Base-by-base conservation (phyloP, 2,329 filamentous ascomycete species). In the Dothideomycetes sp. region DNA sequence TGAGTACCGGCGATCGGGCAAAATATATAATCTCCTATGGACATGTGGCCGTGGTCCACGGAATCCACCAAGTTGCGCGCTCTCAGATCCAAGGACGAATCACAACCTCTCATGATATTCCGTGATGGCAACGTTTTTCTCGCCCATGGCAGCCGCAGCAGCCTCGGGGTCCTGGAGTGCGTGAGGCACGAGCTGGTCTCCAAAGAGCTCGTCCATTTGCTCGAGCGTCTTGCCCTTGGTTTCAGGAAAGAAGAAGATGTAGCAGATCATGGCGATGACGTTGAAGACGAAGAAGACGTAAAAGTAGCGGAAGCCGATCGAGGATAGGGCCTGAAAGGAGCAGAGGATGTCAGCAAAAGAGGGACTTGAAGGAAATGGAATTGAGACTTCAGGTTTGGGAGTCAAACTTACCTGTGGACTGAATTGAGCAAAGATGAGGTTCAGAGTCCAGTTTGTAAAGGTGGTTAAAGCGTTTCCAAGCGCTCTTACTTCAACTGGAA, bases 201-300 rank as follows among this genome's bases (percentile, higher is more conserved):
- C 49, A 37, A 52, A 50, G 12, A 52, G 19, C 31, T 48, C 43
- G 24, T 48, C 45, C 43, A 47, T 47, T 31, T 47, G 43, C 22
- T 45, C 45, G 3, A 48, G 35, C 5, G 45, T 47, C 33, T 40
- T 46, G 16, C 45, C 47, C 40, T 45, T 44, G 11, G 47, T 49
- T 40, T 48, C 45, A 15, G 47, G 48, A 24, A 43, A 50, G 34
- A 47, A 47, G 31, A 48, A 36, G 19, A 45, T 37, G 22, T 48
- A 49, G 33, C 37, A 42, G 24, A 54, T 14, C 16, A 60, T 57
- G 3, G 60, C 66, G 12, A 59, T 57, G 50, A 68, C 57, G 43
- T 69, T 71, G 49, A 71, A 68, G 5, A 62, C 67, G 31, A 63
- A 61, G 49, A 70, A 69, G 10, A 63, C 55, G 47, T 69, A 70